Evolutionary conservation across 257 asterid species (phyloP).

Genomic region (Marsdenia floribunda): DNA sequence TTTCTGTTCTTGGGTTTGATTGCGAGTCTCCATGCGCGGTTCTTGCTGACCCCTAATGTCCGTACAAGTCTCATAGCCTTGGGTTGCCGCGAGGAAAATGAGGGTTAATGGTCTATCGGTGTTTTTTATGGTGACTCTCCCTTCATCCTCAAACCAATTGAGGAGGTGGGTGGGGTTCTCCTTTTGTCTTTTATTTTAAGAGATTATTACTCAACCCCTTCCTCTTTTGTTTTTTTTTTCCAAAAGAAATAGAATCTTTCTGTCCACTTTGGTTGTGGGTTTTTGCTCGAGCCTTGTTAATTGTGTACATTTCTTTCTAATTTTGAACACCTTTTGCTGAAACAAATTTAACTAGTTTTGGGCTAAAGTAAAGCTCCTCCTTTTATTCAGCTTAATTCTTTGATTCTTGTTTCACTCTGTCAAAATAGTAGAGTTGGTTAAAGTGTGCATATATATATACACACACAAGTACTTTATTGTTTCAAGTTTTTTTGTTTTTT

Average conservation of each 20-base stretch:
- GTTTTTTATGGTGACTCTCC: slow-evolving; percentile 90
- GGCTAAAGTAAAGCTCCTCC: background rate
- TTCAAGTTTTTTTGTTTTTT: background rate
- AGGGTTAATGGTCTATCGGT: slow-evolving; percentile 95
- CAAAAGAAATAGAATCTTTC: background rate
- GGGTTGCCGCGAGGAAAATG: slow-evolving; percentile 76
- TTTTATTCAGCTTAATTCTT: background rate
- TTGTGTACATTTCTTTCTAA: background rate
- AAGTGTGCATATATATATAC: too few relatives aligned
- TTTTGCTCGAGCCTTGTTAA: slow-evolving; percentile 4
- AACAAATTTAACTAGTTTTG: background rate
- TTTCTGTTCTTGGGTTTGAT: slow-evolving; percentile 60
- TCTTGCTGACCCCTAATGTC: slow-evolving; percentile 54
- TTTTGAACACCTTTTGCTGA: background rate
- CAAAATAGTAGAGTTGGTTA: background rate
- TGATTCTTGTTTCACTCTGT: background rate
- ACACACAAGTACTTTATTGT: background rate
- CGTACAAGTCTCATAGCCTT: slow-evolving; percentile 41
- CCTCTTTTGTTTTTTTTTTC: background rate
- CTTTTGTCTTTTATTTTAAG: background rate
- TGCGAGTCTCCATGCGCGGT: slow-evolving; percentile 57
- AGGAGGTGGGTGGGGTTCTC: slow-evolving; percentile 57
- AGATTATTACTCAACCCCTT: background rate
- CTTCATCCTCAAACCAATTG: slow-evolving; percentile 83
- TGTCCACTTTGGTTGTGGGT: slow-evolving; percentile 5